Conservation (phyloP, 129 eudicot species). For the carrot (Daucus carota) region DNA sequence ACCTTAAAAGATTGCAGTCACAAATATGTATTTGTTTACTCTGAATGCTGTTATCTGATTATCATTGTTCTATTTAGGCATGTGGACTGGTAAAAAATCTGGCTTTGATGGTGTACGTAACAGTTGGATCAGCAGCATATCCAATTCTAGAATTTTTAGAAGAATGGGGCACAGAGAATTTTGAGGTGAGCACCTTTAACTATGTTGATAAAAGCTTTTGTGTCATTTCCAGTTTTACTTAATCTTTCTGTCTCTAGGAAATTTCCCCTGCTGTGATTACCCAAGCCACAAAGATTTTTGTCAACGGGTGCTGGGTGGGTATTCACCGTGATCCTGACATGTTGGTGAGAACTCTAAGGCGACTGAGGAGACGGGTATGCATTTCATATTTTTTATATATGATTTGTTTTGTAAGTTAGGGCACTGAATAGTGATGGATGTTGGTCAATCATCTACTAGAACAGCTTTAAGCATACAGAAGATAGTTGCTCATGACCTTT, state of each 20-base stretch:
- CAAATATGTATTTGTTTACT: not conserved
- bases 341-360: slow-evolving; percentile 86
- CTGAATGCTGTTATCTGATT: not conserved
- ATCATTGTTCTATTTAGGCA: slow-evolving; percentile 38
- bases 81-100: slow-evolving; percentile 97
- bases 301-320: slow-evolving; percentile 97
- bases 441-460: not conserved
- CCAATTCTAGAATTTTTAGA: slow-evolving; percentile 93
- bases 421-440: not conserved
- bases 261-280: slow-evolving; percentile 90
- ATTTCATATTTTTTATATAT: not conserved
- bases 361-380: slow-evolving; percentile 74
- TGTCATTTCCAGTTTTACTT: not conserved
- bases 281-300: slow-evolving; percentile 86
- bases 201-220: not conserved
- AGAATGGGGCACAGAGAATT: slow-evolving; percentile 99
- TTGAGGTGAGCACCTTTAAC: slow-evolving; percentile 52
- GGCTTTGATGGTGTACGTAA: slow-evolving; percentile 93
- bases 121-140: slow-evolving; percentile 98
- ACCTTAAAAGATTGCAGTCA: not conserved
- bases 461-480: not conserved
- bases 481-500: not conserved
- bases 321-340: slow-evolving; percentile 95
- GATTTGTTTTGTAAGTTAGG: not conserved
- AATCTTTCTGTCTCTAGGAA: slow-evolving; percentile 37